These are phyloP conservation scores for Phytophthora capsici DNA, from an alignment of 352 stramenopile species.

Conservation along the genomic window DNA sequence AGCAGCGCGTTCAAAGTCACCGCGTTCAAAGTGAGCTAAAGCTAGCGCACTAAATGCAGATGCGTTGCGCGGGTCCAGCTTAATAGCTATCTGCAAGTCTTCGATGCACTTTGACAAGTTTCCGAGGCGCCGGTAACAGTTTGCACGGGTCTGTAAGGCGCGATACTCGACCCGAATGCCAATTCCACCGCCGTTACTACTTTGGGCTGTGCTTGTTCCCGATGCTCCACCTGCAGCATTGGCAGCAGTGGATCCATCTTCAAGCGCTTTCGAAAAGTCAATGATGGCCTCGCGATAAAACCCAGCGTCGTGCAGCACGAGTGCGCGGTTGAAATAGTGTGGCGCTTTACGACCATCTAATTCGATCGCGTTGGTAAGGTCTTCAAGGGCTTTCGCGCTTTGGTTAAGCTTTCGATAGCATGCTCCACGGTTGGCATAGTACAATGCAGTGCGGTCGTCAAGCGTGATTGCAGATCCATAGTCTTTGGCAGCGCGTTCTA, in stretches of 20 bases:
- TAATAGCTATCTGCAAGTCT: constrained; percentile 72
- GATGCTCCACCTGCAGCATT: constrained; percentile 2
- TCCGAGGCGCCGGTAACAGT: constrained; percentile 67
- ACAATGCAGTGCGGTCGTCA: constrained; percentile 70
- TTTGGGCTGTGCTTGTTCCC: not conserved
- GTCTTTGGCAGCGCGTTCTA: constrained; percentile 65
- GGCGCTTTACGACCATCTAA: constrained; percentile 73
- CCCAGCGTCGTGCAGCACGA: constrained; percentile 66
- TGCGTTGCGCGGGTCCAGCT: constrained; percentile 72
- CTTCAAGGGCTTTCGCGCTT: constrained; percentile 60
- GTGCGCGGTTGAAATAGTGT: constrained; percentile 81
- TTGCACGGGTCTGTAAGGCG: constrained; percentile 68
- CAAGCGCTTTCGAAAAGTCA: constrained; percentile 78
- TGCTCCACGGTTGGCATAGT: constrained; percentile 74
- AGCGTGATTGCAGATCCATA: constrained; percentile 65
- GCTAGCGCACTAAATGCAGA: constrained; percentile 64
- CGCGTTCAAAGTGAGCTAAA: constrained; percentile 69
- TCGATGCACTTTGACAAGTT: constrained; percentile 74
- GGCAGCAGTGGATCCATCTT: constrained; percentile 52
- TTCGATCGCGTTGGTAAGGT: constrained; percentile 75
- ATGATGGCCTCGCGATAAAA: constrained; percentile 77
- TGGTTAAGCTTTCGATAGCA: constrained; percentile 80
- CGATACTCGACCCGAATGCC: constrained; percentile 72
- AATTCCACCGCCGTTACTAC: constrained; percentile 28
- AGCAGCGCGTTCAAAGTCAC: constrained; percentile 60